These are phyloP conservation scores for Helminthosporium solani DNA, from an alignment of 2,329 filamentous ascomycete genomes.

Conservation along the genomic window DNA sequence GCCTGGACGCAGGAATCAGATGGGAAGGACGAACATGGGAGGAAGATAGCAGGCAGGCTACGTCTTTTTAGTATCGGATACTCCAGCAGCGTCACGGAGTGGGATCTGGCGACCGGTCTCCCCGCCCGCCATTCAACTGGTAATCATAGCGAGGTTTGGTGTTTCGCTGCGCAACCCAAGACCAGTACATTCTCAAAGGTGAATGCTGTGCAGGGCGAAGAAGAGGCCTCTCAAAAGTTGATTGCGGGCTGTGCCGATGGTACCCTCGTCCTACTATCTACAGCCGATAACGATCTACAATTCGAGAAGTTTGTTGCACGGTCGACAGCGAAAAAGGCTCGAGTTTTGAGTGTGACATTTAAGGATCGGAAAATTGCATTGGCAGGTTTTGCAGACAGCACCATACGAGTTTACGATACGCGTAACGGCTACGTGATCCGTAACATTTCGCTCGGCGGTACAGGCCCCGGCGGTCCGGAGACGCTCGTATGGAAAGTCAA, in stretches of 20 bases:
- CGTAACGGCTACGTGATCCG: slow-evolving; percentile 73
- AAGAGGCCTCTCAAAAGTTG: slow-evolving; percentile 57
- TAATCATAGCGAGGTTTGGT: slow-evolving; percentile 97
- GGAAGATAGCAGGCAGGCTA: slow-evolving; percentile 66
- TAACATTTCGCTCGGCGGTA: slow-evolving; percentile 82
- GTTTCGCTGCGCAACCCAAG: slow-evolving; percentile 80
- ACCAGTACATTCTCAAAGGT: slow-evolving; percentile 37
- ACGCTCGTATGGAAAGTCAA: slow-evolving; percentile 93
- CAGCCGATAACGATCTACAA: slow-evolving; percentile 77
- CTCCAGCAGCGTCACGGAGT: slow-evolving; percentile 88
- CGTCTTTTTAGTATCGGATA: slow-evolving; percentile 96
- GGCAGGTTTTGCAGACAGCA: slow-evolving; percentile 93
- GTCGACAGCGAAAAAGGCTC: slow-evolving; percentile 77
- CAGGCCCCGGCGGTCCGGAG: slow-evolving; percentile 72
- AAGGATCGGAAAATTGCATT: slow-evolving; percentile 80
- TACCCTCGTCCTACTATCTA: slow-evolving; percentile 81
- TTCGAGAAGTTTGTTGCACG: slow-evolving; percentile 76
- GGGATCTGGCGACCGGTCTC: slow-evolving; percentile 79
- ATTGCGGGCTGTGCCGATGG: slow-evolving; percentile 91
- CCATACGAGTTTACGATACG: slow-evolving; percentile 88
- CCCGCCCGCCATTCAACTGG: slow-evolving; percentile 82
- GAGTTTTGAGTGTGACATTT: slow-evolving; percentile 89
- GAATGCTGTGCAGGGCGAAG: slow-evolving; percentile 18
- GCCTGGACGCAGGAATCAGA: slow-evolving; percentile 88
- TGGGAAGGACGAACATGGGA: slow-evolving; percentile 62